phyloP scores from a whole-genome alignment of 2,329 filamentous ascomycete species.

The Esteya vermicola region DNA sequence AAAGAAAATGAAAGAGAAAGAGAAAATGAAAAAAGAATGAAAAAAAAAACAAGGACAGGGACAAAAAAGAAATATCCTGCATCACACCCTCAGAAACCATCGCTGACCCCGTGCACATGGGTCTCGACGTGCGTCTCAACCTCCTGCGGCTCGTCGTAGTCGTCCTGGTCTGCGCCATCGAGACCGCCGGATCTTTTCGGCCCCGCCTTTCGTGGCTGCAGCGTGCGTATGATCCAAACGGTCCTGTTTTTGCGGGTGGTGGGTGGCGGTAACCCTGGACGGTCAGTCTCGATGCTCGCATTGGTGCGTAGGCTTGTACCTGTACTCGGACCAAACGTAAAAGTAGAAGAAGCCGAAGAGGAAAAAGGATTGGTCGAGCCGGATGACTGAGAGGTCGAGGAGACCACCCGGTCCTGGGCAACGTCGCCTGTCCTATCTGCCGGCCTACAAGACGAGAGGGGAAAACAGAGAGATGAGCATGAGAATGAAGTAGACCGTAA shows the following conservation, averaged over 20 bases:
- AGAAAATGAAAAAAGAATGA: background rate
- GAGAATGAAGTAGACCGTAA: no score
- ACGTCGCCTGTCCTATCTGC: no score
- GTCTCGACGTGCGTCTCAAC: slow-evolving; percentile 9
- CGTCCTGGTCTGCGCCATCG: slow-evolving; percentile 1
- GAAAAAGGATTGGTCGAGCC: no score
- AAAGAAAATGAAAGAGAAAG: background rate
- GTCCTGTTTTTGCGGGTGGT: slow-evolving; percentile 7
- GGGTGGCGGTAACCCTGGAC: background rate
- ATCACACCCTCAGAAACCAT: background rate
- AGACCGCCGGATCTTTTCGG: background rate
- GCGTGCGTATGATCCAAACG: slow-evolving; percentile 9
- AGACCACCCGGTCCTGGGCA: background rate
- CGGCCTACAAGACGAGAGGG: background rate
- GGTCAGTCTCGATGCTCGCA: no score
- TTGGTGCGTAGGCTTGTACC: no score
- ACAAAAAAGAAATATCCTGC: background rate
- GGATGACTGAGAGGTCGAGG: background rate
- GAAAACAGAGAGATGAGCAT: no score
- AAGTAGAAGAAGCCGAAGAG: no score
- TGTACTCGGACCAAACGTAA: no score
- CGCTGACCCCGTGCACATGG: slow-evolving; percentile 1
- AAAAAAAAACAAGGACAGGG: background rate
- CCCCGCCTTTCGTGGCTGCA: slow-evolving; percentile 6
- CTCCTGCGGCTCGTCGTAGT: slow-evolving; percentile 7